Conservation (phyloP, 495 filamentous ascomycete genomes). For the Penicillium maclennaniae region DNA sequence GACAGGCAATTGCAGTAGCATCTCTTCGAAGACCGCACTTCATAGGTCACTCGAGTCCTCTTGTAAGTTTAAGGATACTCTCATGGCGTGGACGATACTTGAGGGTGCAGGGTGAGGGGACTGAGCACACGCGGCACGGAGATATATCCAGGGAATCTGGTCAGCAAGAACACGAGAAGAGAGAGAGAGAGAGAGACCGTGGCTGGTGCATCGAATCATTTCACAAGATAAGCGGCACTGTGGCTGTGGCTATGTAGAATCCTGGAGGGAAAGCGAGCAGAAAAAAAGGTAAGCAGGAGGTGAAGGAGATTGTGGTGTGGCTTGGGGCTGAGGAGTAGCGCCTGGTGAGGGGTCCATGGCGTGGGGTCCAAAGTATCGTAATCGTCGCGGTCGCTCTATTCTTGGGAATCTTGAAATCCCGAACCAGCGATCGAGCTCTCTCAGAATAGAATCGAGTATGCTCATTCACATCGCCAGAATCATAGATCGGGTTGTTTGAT, state of each 20-base stretch:
- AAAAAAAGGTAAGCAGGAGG: background rate
- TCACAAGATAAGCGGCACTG: conserved; percentile 6
- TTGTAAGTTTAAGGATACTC: no score
- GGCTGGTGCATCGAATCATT: conserved; percentile 23
- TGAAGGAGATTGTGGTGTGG: conserved; percentile 9
- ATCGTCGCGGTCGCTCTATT: conserved; percentile 16
- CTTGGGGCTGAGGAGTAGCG: conserved; percentile 18
- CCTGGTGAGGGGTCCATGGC: conserved; percentile 1
- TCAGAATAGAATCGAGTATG: conserved; percentile 12
- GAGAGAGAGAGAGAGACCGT: conserved; percentile 13
- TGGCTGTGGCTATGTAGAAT: conserved; percentile 24
- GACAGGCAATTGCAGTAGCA: background rate
- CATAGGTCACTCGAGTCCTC: background rate
- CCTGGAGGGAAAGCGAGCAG: background rate
- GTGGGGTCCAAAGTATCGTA: conserved; percentile 17
- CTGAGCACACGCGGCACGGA: background rate
- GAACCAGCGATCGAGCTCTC: conserved; percentile 10
- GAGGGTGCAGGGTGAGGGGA: background rate
- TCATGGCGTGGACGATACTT: no score
- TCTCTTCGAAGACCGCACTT: conserved; percentile 1
- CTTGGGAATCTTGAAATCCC: conserved; percentile 9
- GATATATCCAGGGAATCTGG: conserved; percentile 6
- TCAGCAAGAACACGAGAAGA: conserved; percentile 4
- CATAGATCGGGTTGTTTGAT: conserved; percentile 1
- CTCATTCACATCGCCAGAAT: background rate